Base-by-base conservation (phyloP, 805 yeast species). In the Myxozyma melibiosi region DNA sequence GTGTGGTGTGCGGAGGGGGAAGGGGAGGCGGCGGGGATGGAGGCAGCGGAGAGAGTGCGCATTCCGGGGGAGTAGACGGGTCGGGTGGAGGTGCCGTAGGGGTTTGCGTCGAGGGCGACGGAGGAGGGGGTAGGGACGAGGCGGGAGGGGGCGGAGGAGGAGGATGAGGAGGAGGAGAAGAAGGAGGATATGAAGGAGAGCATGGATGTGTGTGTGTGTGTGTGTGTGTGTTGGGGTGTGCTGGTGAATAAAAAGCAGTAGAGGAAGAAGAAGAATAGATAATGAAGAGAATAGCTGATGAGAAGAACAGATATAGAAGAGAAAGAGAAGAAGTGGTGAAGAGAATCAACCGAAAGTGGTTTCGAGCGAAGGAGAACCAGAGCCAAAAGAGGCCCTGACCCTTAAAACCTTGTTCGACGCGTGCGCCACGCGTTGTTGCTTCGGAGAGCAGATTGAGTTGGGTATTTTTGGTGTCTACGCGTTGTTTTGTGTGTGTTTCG, bases 1-100 rank as follows among this genome's bases (percentile, higher is more conserved):
- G 57, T 60, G 41, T 59, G 51, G 27, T 46, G 53, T 22, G 14
- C 13, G 45, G 20, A 3, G 45, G 9, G 16, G 46, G 41, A 16
- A 2, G 60, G 38, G 13, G 60, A n/a, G 30, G 48, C 45, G 16
- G 55, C 31, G 18, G 51, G 25, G 31, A 58, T 52, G 20, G 50
- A 45, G n/a, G 57, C 27, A n/a, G 59, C 41, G 18, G 63, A 59
- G 14, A 50, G 28, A 33, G 63, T 42, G 35, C 63, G 60, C 63
- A 57, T 57, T 24, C 63, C 63, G 13, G 63, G 63, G 35, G 59
- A 39, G 37, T 59, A 59, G 35, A 48, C 43, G 18, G 52, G 57
- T 16, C 46, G 55, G 4, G 50, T 27, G 14, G 49, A 35, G 18
- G 43, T 22, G 24, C 37, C 47, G 59, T 55, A 50, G 33, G 55